phyloP scores from a whole-genome alignment of 1,284 basidiomycete species.

The Kalmanozyma brasiliensis region DNA sequence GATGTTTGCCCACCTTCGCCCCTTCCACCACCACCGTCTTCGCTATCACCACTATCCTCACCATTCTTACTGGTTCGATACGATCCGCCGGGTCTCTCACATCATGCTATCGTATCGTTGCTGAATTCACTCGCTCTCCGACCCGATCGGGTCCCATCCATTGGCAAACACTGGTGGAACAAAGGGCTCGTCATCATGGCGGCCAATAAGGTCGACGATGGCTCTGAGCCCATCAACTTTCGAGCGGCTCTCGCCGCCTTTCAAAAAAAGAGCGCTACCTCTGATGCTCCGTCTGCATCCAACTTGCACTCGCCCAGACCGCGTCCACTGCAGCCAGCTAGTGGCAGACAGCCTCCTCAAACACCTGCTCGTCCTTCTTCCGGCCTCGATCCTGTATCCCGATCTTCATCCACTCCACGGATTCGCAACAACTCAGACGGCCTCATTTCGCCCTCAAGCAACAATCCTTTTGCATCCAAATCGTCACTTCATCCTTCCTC shows the following conservation, averaged over 20 bases:
- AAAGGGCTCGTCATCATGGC: constrained; percentile 14
- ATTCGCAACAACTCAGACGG: constrained; percentile 21
- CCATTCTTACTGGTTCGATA: too few relatives aligned
- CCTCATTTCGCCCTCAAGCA: constrained; percentile 6
- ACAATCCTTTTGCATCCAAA: constrained; percentile 16
- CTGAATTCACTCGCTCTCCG: constrained; percentile 1
- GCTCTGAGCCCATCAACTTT: constrained; percentile 43
- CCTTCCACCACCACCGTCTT: neutral
- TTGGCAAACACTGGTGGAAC: neutral
- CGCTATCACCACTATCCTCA: too few relatives aligned
- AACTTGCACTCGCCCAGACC: constrained; percentile 17
- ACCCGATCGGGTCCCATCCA: too few relatives aligned
- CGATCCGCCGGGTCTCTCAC: too few relatives aligned
- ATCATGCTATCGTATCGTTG: neutral
- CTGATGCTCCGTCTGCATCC: neutral
- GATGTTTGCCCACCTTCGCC: neutral
- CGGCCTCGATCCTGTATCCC: constrained; percentile 22
- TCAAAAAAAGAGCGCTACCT: constrained; percentile 12
- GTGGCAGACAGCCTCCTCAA: constrained; percentile 6
- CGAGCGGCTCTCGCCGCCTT: constrained; percentile 46
- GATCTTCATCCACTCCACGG: constrained; percentile 29
- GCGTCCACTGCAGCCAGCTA: constrained; percentile 1
- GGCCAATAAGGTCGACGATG: constrained; percentile 1
- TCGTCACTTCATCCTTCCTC: neutral
- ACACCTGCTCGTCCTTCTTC: constrained; percentile 26